These are phyloP conservation scores for Cicer pinnatifidum DNA, from an alignment of 306 rosid species.

Conservation along the genomic window DNA sequence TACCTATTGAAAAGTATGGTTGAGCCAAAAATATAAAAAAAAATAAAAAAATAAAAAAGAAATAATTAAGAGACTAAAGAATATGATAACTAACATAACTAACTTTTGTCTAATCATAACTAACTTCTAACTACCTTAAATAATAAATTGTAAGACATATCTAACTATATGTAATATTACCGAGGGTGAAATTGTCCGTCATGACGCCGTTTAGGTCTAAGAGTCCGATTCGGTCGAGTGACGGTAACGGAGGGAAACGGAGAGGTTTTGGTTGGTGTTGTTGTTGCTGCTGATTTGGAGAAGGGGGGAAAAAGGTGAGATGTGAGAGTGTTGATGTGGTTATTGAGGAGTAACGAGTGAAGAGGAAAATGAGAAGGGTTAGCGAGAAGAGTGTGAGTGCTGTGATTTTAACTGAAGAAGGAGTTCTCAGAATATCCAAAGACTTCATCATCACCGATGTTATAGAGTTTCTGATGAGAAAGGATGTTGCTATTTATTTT, in stretches of 20 bases:
- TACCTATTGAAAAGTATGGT: too few species aligned
- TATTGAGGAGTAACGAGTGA: constrained; percentile 41
- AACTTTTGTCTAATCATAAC: too few species aligned
- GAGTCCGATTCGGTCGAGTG: constrained; percentile 64
- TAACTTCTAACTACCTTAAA: too few species aligned
- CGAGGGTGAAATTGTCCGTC: constrained; percentile 74
- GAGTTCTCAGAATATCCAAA: constrained; percentile 51
- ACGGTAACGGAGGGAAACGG: constrained; percentile 52
- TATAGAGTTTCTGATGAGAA: background rate
- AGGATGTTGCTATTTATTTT: background rate
- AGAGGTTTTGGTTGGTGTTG: background rate
- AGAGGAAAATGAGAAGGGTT: constrained; percentile 56
- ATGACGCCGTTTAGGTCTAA: constrained; percentile 75
- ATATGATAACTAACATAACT: too few species aligned
- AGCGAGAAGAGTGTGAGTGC: constrained; percentile 57
- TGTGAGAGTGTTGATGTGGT: background rate
- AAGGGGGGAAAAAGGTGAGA: constrained; percentile 40
- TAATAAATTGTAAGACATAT: too few species aligned
- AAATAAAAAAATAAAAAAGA: too few species aligned
- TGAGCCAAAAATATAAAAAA: too few species aligned
- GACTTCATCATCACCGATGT: background rate
- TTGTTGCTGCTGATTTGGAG: background rate
- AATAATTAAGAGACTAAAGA: too few species aligned
- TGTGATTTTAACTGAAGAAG: constrained; percentile 57
- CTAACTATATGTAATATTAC: constrained; percentile 21